Percentiles rank a stretch among this genome's conserved stretches.
Conservation (phyloP, 1,139 yeast genomes). For the Diutina catenulata region DNA sequence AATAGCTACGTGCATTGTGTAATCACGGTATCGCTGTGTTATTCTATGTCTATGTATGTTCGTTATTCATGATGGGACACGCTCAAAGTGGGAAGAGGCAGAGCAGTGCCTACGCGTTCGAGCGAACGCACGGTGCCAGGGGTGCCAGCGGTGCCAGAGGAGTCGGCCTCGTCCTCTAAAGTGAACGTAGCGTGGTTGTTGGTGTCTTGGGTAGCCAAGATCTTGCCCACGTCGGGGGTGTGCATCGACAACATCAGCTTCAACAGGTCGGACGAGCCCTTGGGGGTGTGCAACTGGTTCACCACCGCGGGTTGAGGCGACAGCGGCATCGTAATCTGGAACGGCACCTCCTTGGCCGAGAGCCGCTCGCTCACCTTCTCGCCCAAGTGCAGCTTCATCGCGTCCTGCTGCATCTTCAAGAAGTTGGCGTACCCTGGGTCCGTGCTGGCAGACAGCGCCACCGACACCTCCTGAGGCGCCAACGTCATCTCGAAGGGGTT, state of each 20-base stretch:
- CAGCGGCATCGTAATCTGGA: slow-evolving; percentile 16
- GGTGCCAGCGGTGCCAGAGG: neutral
- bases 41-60: neutral
- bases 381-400: slow-evolving; percentile 22
- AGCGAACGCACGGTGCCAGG: neutral
- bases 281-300: neutral
- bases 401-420: slow-evolving; percentile 27
- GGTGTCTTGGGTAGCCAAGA: neutral
- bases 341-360: slow-evolving; percentile 15
- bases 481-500: slow-evolving; percentile 1
- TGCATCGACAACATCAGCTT: slow-evolving; percentile 4
- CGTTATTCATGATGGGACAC: slow-evolving; percentile 4
- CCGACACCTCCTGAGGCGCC: no score
- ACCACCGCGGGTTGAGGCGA: neutral
- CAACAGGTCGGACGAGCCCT: slow-evolving; percentile 3
- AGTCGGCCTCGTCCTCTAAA: neutral
- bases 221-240: slow-evolving; percentile 3
- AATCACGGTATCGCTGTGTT: no score
- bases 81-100: neutral
- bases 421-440: slow-evolving; percentile 22
- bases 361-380: neutral
- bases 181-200: neutral
- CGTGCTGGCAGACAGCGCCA: slow-evolving; percentile 7
- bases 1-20: no score
- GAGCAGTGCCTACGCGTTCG: neutral